These are phyloP conservation scores for Saturnispora besseyi DNA, from an alignment of 805 yeast species.

Conservation along the genomic window DNA sequence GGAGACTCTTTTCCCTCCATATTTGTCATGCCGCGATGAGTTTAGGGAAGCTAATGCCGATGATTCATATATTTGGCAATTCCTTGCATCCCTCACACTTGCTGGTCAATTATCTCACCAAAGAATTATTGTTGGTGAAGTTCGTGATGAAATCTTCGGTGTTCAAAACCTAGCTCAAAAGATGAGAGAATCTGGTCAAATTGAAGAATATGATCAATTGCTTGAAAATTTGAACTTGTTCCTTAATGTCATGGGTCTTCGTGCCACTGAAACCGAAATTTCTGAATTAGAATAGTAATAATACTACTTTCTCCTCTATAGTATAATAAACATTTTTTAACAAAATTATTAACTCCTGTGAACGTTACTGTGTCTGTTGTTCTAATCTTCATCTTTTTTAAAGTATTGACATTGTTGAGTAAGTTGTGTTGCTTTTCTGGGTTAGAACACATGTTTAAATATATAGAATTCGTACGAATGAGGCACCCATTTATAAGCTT, in stretches of 20 bases:
- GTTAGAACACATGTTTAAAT: no score
- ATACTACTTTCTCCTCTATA: background rate
- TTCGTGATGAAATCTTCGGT: conserved; percentile 86
- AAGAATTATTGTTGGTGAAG: conserved; percentile 88
- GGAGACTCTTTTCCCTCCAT: conserved; percentile 73
- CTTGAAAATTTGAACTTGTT: conserved; percentile 80
- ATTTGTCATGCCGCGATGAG: conserved; percentile 27
- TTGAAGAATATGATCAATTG: conserved; percentile 43
- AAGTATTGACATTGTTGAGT: no score
- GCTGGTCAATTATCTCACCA: conserved; percentile 89
- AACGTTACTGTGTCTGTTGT: no score
- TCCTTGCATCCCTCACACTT: conserved; percentile 84
- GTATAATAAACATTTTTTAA: background rate
- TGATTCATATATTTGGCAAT: conserved; percentile 91
- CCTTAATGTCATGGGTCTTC: conserved; percentile 92
- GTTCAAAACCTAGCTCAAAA: conserved; percentile 69
- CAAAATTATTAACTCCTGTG: background rate
- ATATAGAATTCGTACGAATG: no score
- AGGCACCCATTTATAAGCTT: no score
- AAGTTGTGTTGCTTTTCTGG: no score
- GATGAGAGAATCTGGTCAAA: conserved; percentile 26
- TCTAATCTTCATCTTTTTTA: no score
- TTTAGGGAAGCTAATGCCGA: conserved; percentile 32
- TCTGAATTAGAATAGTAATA: conserved; percentile 43
- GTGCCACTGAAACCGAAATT: conserved; percentile 84